A percentile compares a stretch with the other conserved stretches of the same genome.
These are phyloP conservation scores for Colletotrichum karsti DNA, from an alignment of 2,329 filamentous ascomycete species.

Conservation along the genomic window DNA sequence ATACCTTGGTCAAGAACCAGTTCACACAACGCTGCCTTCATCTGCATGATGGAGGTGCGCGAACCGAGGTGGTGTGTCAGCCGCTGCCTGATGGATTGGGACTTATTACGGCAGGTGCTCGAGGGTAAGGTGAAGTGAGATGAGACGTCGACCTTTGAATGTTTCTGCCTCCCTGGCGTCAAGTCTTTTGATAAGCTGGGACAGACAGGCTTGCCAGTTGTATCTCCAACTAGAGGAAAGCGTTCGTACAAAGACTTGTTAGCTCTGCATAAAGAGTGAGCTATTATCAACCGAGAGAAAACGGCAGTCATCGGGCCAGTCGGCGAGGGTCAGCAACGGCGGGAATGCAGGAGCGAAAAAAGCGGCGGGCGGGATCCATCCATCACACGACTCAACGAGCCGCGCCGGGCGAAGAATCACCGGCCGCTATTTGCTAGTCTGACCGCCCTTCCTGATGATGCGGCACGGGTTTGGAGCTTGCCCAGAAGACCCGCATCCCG, in stretches of 20 bases:
- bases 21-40: neutral
- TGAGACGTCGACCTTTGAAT: too few relatives aligned
- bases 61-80: slow-evolving; percentile 21
- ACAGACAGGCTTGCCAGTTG: neutral
- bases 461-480: neutral
- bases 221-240: neutral
- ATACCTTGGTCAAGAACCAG: neutral
- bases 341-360: neutral
- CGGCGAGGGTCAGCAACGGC: neutral
- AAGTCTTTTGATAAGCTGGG: neutral
- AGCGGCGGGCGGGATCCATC: neutral
- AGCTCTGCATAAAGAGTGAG: neutral
- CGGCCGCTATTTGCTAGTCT: slow-evolving; percentile 20
- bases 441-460: slow-evolving; percentile 23
- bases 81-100: slow-evolving; percentile 13
- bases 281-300: neutral
- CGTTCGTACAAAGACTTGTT: too few relatives aligned
- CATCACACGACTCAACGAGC: neutral
- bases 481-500: neutral
- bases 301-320: too few relatives aligned
- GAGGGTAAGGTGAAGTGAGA: slow-evolving; percentile 7
- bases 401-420: neutral
- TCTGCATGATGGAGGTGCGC: neutral
- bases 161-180: neutral
- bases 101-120: neutral